Conservation (phyloP, 768 basidiomycete species). For the Suillus ampliporus region DNA sequence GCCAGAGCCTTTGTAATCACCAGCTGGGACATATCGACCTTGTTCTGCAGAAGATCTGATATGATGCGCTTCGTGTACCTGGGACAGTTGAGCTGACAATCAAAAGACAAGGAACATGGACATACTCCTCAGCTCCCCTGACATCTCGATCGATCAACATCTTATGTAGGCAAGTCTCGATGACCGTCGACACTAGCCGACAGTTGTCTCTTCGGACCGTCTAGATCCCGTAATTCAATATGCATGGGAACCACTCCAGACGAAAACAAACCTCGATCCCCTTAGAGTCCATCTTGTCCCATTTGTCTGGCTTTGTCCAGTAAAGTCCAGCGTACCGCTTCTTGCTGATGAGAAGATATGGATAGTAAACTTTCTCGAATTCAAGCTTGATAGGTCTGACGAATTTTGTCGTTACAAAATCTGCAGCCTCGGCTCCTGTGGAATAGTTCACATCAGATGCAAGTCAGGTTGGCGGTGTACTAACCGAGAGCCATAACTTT, state of each 20-base stretch:
- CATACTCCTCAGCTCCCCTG: slow-evolving; percentile 89
- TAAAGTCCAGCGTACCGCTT: slow-evolving; percentile 98
- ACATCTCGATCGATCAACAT: slow-evolving; percentile 97
- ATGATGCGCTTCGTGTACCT: slow-evolving; percentile 96
- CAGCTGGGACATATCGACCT: slow-evolving; percentile 97
- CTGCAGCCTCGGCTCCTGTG: slow-evolving; percentile 89
- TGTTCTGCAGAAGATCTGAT: slow-evolving; percentile 93
- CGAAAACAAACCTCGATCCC: slow-evolving; percentile 84
- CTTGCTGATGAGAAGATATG: slow-evolving; percentile 97
- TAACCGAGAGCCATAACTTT: slow-evolving; percentile 90
- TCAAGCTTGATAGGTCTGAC: slow-evolving; percentile 97
- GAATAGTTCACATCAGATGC: slow-evolving; percentile 7
- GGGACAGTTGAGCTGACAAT: slow-evolving; percentile 21
- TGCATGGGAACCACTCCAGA: not conserved
- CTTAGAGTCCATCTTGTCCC: slow-evolving; percentile 99
- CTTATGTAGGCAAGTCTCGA: slow-evolving; percentile 97
- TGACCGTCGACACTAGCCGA: slow-evolving; percentile 96
- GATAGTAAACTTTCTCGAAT: slow-evolving; percentile 99
- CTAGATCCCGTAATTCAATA: slow-evolving; percentile 45
- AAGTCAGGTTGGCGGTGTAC: slow-evolving; percentile 23
- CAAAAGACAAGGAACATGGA: slow-evolving; percentile 10
- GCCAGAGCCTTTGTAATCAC: slow-evolving; percentile 98
- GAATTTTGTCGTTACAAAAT: slow-evolving; percentile 89
- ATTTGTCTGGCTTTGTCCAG: slow-evolving; percentile 95
- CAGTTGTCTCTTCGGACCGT: slow-evolving; percentile 99